Evolutionary conservation across 2,329 filamentous ascomycete species (phyloP), one percentile per base, ranked within the genome.

Genomic region (Fusarium sp.): DNA sequence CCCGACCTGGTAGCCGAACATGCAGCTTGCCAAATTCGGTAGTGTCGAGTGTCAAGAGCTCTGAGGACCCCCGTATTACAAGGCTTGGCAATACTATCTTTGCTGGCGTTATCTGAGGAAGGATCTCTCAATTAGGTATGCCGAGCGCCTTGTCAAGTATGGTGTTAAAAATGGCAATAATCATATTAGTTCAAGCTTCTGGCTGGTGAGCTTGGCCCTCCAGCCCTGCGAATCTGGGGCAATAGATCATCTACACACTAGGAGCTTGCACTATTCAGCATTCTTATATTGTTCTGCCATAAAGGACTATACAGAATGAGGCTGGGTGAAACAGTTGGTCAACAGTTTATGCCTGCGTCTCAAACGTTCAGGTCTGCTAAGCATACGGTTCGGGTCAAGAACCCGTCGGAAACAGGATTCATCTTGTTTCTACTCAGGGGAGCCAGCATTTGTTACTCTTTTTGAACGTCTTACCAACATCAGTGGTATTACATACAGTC

Each of bases 1-100:
- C 62, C 56, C 32, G 55, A 54, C 63, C 59, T 65, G 65, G 65
- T 73, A 75, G 61, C 54, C 55, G 32, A 51, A 27, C 53, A 72
- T 75, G 73, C 73, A 75, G 61, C 59, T 55, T 59, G 59, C 73
- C 63, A 73, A 62, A 75, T 72, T 70, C 51, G 73, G 73, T 54
- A 74, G 53, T 37, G 54, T 51, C 43, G 62, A 58, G 55, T 34
- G 58, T 46, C 48, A 67, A 59, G 66, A 66, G 11, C 34, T 30
- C 28, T 45, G 46, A 53, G 45, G 34, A 34, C 51, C 48, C 41
- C 50, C 42, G 41, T 57, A 59, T 57, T 55, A 45, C 40, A 51
- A 37, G 25, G 37, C 55, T 60, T 67, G 56, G 43, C 48, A 41
- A 30, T 58, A 40, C 32, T 55, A 50, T 37, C 45, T 59, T 37